These are phyloP conservation scores for Spatholobus suberectus DNA, from an alignment of 306 rosid species.

Conservation along the genomic window DNA sequence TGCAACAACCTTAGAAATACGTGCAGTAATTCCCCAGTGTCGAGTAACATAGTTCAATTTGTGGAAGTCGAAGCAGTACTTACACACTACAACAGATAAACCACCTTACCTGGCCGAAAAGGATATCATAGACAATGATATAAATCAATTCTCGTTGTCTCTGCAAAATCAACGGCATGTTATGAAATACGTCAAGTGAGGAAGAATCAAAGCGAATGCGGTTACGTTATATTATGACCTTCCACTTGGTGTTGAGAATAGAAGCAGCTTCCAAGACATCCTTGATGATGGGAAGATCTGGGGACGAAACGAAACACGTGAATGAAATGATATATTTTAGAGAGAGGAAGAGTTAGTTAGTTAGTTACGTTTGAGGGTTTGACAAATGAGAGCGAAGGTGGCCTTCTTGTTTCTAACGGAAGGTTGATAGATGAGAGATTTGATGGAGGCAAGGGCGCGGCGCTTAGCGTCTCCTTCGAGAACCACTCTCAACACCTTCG, in stretches of 20 bases:
- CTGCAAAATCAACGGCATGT: conserved; percentile 45
- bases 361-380: conserved; percentile 82
- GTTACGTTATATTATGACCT: conserved; percentile 50
- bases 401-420: conserved; percentile 88
- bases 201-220: neutral
- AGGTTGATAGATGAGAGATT: conserved; percentile 82
- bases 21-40: too few species aligned
- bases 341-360: neutral
- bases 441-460: conserved; percentile 86
- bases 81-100: neutral
- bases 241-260: conserved; percentile 79
- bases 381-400: conserved; percentile 80
- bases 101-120: conserved; percentile 75
- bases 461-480: conserved; percentile 86
- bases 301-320: neutral
- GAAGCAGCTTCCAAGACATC: conserved; percentile 63
- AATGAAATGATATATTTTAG: neutral
- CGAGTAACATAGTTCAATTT: neutral
- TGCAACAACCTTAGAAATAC: too few species aligned
- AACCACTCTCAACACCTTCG: conserved; percentile 68
- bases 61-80: neutral
- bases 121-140: conserved; percentile 81
- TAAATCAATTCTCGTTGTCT: conserved; percentile 78
- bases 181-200: neutral
- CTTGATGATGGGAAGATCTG: conserved; percentile 83